Percentiles rank a stretch among this genome's conserved stretches.
Conservation (phyloP, 225 moss, liverwort and hornwort species). For the Sphagnum contortum region DNA sequence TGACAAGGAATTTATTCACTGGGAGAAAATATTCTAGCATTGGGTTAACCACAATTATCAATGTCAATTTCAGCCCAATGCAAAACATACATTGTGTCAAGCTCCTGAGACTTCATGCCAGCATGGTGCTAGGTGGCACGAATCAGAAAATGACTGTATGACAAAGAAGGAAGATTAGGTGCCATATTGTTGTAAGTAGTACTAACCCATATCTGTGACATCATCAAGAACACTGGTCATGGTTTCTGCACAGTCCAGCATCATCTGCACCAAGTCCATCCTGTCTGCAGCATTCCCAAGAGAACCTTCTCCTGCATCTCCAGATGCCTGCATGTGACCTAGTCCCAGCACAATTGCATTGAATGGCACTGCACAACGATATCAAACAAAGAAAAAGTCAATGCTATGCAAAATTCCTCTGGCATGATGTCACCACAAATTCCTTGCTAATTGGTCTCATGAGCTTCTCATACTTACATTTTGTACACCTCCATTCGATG, state of each 20-base stretch:
- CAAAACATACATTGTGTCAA: no score
- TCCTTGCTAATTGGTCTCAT: no score
- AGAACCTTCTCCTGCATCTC: slow-evolving; percentile 24
- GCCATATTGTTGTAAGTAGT: neutral
- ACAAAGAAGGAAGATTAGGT: no score
- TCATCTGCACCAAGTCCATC: slow-evolving; percentile 76
- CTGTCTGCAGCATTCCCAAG: slow-evolving; percentile 36
- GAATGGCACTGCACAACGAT: slow-evolving; percentile 44
- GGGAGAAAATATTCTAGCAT: no score
- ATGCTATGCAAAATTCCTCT: neutral
- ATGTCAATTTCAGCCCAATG: no score
- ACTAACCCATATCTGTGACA: slow-evolving; percentile 74
- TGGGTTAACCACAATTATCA: no score
- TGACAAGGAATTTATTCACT: neutral
- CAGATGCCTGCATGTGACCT: slow-evolving; percentile 56
- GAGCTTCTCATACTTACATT: no score
- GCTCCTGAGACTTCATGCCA: no score
- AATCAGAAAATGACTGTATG: no score
- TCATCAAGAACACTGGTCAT: slow-evolving; percentile 78
- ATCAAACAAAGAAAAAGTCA: neutral
- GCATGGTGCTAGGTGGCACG: no score
- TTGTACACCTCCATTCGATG: no score
- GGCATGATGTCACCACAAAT: no score
- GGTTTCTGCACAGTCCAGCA: slow-evolving; percentile 74
- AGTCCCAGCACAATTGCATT: slow-evolving; percentile 73